Evolutionary conservation across 345 rosid species (phyloP), one percentile per base, ranked within the genome.

Genomic region (Eutrema heterophyllum): DNA sequence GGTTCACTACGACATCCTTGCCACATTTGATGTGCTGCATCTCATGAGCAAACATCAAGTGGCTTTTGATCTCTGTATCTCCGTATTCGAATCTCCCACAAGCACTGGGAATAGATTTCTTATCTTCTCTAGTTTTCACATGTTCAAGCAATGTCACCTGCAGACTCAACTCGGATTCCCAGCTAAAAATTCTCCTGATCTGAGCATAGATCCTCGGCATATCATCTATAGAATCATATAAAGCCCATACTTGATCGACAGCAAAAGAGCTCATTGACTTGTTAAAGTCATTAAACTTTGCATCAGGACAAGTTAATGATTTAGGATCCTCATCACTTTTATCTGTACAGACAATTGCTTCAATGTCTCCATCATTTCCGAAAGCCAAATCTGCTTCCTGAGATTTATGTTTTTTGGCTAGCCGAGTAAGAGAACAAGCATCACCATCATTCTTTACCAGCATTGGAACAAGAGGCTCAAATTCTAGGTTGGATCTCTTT

Each of bases 131-230:
- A 0, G 55, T 35, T 64, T 70, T 51, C 61, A 80, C 33, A 54
- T 82, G 64, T 78, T 88, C 92, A 16, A 93, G 87, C 87, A 96
- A 84, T 68, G 86, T 83, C 57, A 90, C 83, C 62, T 57, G 78
- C 36, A 89, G 40, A 86, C 81, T 87, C 70, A 84, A 85, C 7
- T 78, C 80, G 6, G 84, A 82, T 30, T 30, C 33, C 33, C 33
- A 30, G 9, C 77, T 69, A 56, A 60, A 64, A 14, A 85, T 84
- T 67, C 72, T 83, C 72, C 64, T 82, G 70, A 90, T 51, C 71
- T 68, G 70, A 27, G 91, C 97, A 84, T 93, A 88, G 62, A 68
- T 90, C 74, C 97, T 85, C 4, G 97, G 97, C 96, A 88, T 85
- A 70, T 83, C 80, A 74, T 90, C 98, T 27, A 49, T 15, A 21